A percentile compares a stretch with the other conserved stretches of the same genome.
phyloP scores from a whole-genome alignment of 1,284 basidiomycete species.

The Naganishia sp. region DNA sequence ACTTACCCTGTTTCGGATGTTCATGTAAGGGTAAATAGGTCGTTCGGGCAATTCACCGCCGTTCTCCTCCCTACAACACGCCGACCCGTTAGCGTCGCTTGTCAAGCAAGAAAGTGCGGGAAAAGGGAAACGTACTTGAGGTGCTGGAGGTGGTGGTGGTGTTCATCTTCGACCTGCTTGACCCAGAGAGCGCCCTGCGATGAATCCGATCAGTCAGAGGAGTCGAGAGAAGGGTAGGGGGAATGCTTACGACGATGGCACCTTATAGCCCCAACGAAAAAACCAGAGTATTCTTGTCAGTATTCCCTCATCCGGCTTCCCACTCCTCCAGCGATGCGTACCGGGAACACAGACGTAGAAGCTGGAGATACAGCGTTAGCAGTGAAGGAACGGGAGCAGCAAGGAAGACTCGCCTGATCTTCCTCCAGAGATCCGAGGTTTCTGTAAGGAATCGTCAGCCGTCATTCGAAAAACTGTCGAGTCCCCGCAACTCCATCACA shows the following conservation, averaged over 20 bases:
- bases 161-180: conserved; percentile 36
- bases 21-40: conserved; percentile 35
- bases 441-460: conserved; percentile 19
- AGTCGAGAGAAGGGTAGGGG: background rate
- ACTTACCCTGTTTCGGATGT: conserved; percentile 34
- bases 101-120: background rate
- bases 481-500: background rate
- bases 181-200: conserved; percentile 33
- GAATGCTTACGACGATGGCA: conserved; percentile 23
- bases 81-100: background rate
- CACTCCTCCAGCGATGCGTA: background rate
- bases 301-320: background rate
- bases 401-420: conserved; percentile 29
- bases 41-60: conserved; percentile 34
- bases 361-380: background rate
- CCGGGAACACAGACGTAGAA: conserved; percentile 35
- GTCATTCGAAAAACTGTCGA: background rate
- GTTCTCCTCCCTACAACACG: conserved; percentile 28
- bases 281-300: background rate
- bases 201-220: background rate
- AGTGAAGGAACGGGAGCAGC: background rate
- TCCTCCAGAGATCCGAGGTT: conserved; percentile 35
- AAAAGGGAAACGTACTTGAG: conserved; percentile 23
- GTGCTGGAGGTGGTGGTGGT: conserved; percentile 33
- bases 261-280: conserved; percentile 10